A percentile compares a stretch with the other conserved stretches of the same genome.
Evolutionary conservation across 1,284 basidiomycete species (phyloP).

Genomic region (Ganoderma sp.): DNA sequence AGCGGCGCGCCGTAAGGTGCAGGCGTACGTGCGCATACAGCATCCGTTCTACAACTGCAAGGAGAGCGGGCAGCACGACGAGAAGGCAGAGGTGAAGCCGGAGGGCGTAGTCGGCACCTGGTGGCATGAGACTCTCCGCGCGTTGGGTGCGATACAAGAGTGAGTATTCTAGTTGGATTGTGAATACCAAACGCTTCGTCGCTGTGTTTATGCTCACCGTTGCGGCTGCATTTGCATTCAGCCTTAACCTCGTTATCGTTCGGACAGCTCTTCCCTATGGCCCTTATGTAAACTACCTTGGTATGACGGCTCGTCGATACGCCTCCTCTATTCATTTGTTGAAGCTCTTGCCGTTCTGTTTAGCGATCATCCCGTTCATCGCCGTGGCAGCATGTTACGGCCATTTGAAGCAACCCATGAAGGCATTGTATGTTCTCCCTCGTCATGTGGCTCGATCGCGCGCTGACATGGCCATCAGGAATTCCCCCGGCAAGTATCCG

Average conservation of each 20-base stretch:
- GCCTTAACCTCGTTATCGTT: constrained; percentile 82
- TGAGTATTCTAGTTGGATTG: constrained; percentile 43
- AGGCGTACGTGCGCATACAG: constrained; percentile 81
- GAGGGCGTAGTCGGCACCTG: constrained; percentile 77
- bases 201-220: neutral
- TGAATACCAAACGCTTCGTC: neutral
- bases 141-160: constrained; percentile 76
- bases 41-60: constrained; percentile 84
- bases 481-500: constrained; percentile 80
- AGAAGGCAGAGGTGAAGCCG: constrained; percentile 80
- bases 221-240: constrained; percentile 37
- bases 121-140: constrained; percentile 89
- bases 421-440: constrained; percentile 62
- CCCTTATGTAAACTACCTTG: constrained; percentile 73
- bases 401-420: constrained; percentile 86
- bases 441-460: constrained; percentile 3
- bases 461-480: constrained; percentile 48
- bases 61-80: constrained; percentile 67
- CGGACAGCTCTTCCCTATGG: constrained; percentile 77
- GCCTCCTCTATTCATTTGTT: constrained; percentile 40
- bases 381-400: constrained; percentile 86
- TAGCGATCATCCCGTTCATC: constrained; percentile 50
- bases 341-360: constrained; percentile 44
- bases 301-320: constrained; percentile 21
- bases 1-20: constrained; percentile 68